Evolutionary conservation across 1,284 basidiomycete genomes (phyloP), one percentile per base, ranked within the genome.

Genomic region (Papiliotrema flavescens): DNA sequence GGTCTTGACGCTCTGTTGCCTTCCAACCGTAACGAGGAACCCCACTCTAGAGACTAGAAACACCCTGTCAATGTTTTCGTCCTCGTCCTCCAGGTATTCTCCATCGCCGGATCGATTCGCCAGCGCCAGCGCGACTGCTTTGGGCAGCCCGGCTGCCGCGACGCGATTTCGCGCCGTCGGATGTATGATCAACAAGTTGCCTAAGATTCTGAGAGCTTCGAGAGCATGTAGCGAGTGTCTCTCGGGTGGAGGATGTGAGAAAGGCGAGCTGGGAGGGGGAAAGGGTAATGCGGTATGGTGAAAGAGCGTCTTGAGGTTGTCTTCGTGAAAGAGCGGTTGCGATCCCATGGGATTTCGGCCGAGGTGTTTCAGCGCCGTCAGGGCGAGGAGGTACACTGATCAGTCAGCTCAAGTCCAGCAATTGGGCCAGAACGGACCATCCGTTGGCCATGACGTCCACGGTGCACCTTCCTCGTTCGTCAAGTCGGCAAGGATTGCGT

Each of bases 271-370:
- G 14, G 52, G 49, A 11, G 42, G 41, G 9, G 36, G 40, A 28
- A 63, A 51, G 22, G 66, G 65, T 22, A 73, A 60, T 1, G 57
- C 47, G 0, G 70, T 62, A 53, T 76, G 74, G 49, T 63, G 59
- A 13, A 67, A 44, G 37, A 76, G 46, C 3, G 60, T 73, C 0
- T 54, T 20, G 37, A 74, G 54, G 37, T 62, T 47, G 2, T 51
- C 36, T 14, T 52, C 24, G 9, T 62, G 78, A 11, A 84, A 81
- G 23, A 93, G 79, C 42, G 84, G 77, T 51, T 80, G 76, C 9
- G 90, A 89, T 14, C 86, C 88, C 5, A 83, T 77, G 0, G 83
- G 84, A 54, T 85, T 82, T 64, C 86, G 85, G 20, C 87, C 88
- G 2, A 93, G 79, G 2, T 81, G 83, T 75, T 93, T 92, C 58